Conservation (phyloP, 2,329 filamentous ascomycete genomes). For the Trichoderma sp. region DNA sequence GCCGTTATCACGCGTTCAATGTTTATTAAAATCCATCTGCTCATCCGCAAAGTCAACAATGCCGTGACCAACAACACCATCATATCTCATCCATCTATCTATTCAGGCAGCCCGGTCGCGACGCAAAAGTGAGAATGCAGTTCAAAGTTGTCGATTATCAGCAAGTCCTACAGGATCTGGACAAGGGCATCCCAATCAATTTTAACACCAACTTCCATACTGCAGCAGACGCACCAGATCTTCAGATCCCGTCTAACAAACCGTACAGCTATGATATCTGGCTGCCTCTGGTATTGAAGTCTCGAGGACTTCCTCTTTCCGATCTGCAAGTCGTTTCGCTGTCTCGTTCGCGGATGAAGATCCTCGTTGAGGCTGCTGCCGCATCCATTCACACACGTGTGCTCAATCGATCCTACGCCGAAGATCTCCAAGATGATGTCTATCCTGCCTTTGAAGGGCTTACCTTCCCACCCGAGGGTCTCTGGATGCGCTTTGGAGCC, state of each 20-base stretch:
- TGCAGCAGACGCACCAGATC: slow-evolving; percentile 29
- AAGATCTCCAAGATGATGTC: slow-evolving; percentile 35
- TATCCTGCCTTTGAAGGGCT: slow-evolving; percentile 26
- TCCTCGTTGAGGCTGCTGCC: slow-evolving; percentile 31
- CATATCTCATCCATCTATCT: neutral
- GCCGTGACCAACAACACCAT: neutral
- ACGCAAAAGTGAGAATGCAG: slow-evolving; percentile 7
- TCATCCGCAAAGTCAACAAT: neutral
- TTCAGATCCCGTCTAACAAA: slow-evolving; percentile 29
- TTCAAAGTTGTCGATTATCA: slow-evolving; percentile 20
- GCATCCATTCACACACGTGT: slow-evolving; percentile 32
- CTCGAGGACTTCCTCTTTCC: slow-evolving; percentile 28
- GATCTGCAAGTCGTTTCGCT: slow-evolving; percentile 32
- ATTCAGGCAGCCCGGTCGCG: neutral
- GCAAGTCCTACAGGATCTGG: slow-evolving; percentile 19
- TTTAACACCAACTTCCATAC: slow-evolving; percentile 40
- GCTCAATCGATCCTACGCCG: slow-evolving; percentile 31
- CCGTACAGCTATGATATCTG: slow-evolving; percentile 42
- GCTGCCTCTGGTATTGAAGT: slow-evolving; percentile 39
- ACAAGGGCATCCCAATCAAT: slow-evolving; percentile 17
- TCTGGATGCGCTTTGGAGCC: slow-evolving; percentile 43
- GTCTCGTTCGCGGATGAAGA: slow-evolving; percentile 28
- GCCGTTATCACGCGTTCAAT: neutral
- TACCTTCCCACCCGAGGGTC: slow-evolving; percentile 32
- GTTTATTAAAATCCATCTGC: neutral